Evolutionary conservation across 345 rosid species (phyloP).

Genomic region (Aquilaria yunnanensis): DNA sequence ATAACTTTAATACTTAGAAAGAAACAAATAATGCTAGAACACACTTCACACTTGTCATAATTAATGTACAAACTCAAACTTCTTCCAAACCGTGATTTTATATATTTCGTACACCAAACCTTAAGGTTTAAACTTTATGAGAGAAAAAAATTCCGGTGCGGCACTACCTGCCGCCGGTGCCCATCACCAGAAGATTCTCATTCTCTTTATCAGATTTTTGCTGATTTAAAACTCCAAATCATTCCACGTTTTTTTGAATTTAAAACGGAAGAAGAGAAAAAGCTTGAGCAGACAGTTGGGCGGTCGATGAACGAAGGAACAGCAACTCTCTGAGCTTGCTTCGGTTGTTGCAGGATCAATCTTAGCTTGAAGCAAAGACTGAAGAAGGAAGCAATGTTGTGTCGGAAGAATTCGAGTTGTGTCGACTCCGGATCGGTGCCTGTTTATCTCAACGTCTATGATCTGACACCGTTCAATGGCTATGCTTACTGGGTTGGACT

Average conservation of each 20-base stretch:
- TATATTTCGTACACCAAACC: neutral
- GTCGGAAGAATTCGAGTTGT: constrained; percentile 46
- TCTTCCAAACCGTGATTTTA: too few relatives aligned
- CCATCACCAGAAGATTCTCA: constrained; percentile 27
- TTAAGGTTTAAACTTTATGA: too few relatives aligned
- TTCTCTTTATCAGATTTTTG: constrained; percentile 18
- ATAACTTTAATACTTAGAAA: too few relatives aligned
- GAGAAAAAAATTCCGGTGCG: constrained; percentile 11
- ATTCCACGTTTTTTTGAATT: neutral
- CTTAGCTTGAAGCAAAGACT: too few relatives aligned
- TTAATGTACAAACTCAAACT: too few relatives aligned
- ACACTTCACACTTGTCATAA: too few relatives aligned
- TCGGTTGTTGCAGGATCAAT: too few relatives aligned
- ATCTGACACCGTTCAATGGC: constrained; percentile 91
- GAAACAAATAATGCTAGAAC: too few relatives aligned
- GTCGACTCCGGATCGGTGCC: constrained; percentile 74
- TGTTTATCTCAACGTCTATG: constrained; percentile 90
- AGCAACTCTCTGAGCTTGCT: too few relatives aligned
- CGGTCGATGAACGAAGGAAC: constrained; percentile 5
- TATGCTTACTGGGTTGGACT: constrained; percentile 98
- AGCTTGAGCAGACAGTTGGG: constrained; percentile 13
- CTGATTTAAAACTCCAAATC: neutral
- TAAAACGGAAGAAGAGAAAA: neutral
- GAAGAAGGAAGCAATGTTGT: constrained; percentile 39
- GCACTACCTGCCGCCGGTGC: constrained; percentile 27